These are phyloP conservation scores for Hymenotorrendiella dingleyae DNA, from an alignment of 2,329 filamentous ascomycete species.

Conservation along the genomic window DNA sequence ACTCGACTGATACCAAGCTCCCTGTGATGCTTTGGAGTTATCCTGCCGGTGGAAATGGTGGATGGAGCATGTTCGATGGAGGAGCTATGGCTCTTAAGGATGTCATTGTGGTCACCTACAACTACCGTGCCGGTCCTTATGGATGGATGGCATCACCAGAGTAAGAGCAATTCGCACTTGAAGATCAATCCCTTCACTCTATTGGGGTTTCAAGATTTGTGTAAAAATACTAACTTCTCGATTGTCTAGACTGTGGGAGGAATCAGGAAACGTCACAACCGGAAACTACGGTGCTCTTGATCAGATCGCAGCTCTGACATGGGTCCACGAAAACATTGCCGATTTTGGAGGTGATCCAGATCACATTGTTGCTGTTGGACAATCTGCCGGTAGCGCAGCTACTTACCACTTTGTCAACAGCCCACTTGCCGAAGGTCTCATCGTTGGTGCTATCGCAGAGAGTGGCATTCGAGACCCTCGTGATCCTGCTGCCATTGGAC, in stretches of 20 bases:
- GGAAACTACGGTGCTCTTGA: conserved; percentile 48
- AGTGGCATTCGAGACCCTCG: conserved; percentile 26
- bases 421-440: conserved; percentile 23
- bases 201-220: too few species aligned
- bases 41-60: conserved; percentile 8
- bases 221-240: too few species aligned
- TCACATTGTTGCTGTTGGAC: conserved; percentile 35
- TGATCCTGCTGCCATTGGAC: conserved; percentile 18
- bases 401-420: conserved; percentile 27
- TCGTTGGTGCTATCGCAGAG: conserved; percentile 26
- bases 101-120: conserved; percentile 51
- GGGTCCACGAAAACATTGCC: conserved; percentile 58
- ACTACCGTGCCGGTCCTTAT: conserved; percentile 55
- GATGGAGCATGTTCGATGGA: conserved; percentile 18
- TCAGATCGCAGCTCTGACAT: conserved; percentile 51
- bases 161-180: too few species aligned
- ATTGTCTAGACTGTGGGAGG: conserved; percentile 11
- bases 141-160: conserved; percentile 49
- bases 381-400: conserved; percentile 41
- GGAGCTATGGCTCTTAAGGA: conserved; percentile 18
- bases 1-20: conserved; percentile 4
- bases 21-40: conserved; percentile 33
- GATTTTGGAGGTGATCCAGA: conserved; percentile 54
- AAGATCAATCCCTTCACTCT: too few species aligned
- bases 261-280: conserved; percentile 13